phyloP scores from a whole-genome alignment of 129 eudicot species.

The Lonicera japonica region DNA sequence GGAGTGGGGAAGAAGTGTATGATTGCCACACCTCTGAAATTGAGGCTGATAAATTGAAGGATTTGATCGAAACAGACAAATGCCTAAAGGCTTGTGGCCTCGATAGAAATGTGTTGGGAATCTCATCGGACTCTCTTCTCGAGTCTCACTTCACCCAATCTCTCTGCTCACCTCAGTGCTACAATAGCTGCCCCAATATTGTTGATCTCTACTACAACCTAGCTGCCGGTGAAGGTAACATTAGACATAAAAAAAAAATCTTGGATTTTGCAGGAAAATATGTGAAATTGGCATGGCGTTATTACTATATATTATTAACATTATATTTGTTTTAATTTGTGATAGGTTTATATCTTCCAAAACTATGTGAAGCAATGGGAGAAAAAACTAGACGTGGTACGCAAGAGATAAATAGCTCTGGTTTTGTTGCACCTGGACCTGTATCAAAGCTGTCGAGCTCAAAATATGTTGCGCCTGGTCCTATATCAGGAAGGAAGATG shows the following conservation, averaged over 20 bases:
- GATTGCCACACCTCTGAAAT: constrained; percentile 65
- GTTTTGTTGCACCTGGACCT: constrained; percentile 58
- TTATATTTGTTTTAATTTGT: background rate
- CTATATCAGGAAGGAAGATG: background rate
- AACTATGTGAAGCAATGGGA: constrained; percentile 44
- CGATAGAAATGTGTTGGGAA: constrained; percentile 54
- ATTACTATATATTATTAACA: no score
- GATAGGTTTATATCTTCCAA: constrained; percentile 74
- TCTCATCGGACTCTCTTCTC: constrained; percentile 74
- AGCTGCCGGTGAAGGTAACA: constrained; percentile 83
- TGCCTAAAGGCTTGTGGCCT: constrained; percentile 75
- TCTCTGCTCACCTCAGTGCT: constrained; percentile 75
- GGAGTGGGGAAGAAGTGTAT: constrained; percentile 52
- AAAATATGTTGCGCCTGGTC: background rate
- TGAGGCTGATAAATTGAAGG: constrained; percentile 47
- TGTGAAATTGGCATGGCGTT: background rate
- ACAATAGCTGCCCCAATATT: constrained; percentile 73
- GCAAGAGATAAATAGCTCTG: constrained; percentile 79
- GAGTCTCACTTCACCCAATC: constrained; percentile 49
- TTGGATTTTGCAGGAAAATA: no score
- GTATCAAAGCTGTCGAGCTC: background rate
- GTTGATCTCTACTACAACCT: constrained; percentile 89
- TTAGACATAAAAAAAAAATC: no score
- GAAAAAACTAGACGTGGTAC: constrained; percentile 52
- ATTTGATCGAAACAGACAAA: constrained; percentile 56